Evolutionary conservation across 2,329 filamentous ascomycete species (phyloP), one percentile per base, ranked within the genome.

Genomic region (Apiospora saccharicola): DNA sequence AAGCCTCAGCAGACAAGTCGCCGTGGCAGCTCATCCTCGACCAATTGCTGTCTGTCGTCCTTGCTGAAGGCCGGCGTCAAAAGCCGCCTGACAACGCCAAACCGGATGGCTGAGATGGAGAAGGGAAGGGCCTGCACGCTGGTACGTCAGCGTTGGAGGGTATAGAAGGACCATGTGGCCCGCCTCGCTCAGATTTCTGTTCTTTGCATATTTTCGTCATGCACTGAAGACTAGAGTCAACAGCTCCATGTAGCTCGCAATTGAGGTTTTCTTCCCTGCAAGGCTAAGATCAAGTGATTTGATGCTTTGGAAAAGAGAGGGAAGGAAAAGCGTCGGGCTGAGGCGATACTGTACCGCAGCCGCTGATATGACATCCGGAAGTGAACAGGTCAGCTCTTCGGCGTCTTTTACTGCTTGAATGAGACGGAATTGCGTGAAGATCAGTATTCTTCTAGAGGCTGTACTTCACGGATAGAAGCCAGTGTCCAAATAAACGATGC

Each of bases 101-200:
- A n/a, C 57, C 70, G 68, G 67, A 43, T 70, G 57, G 57, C 72
- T 26, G 26, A 12, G 37, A 22, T 34, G 67, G 44, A 68, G 13
- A 47, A 68, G 67, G 43, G 67, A 19, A 46, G n/a, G 44, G 67
- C 2, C 41, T 47, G 67, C 67, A 34, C n/a, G 26, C 67, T 68
- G 69, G 51, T 76, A 71, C 70, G 69, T 71, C 68, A 70, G 70
- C 71, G 57, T 72, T 26, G 53, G 51, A n/a, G 44, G 34, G 72
- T 70, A 68, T 70, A 37, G 71, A 73, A 70, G 69, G 73, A 70
- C 73, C 77, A 70, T 19, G 7, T 73, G 73, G 72, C 46, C 47
- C 44, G 71, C 73, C 75, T 74, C 82, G 84, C 85, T 87, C 85
- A 82, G 85, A 87, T 87, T 75, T 87, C 85, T 85, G 85, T 86